A percentile compares a stretch with the other conserved stretches of the same genome.
phyloP scores from a whole-genome alignment of 352 stramenopile genomes.

The Halophytophthora polymorphica region DNA sequence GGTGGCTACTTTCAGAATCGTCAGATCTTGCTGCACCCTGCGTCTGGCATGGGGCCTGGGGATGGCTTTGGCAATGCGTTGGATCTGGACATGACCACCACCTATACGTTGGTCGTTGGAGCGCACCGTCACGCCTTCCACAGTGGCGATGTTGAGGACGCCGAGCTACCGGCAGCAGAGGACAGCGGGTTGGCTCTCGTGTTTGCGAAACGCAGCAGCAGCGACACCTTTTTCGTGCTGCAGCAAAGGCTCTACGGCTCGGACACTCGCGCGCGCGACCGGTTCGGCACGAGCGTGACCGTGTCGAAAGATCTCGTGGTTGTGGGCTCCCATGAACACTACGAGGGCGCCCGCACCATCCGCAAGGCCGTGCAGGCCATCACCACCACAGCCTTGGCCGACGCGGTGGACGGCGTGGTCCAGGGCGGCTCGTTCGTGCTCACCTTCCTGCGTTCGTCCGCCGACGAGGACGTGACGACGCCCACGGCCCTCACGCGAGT shows the following conservation, averaged over 20 bases:
- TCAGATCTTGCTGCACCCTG: constrained; percentile 54
- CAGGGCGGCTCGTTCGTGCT: constrained; percentile 49
- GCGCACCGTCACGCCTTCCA: constrained; percentile 41
- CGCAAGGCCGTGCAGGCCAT: constrained; percentile 72
- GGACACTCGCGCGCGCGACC: constrained; percentile 56
- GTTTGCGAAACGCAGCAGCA: constrained; percentile 40
- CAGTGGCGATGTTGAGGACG: constrained; percentile 17
- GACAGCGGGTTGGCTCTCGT: constrained; percentile 56
- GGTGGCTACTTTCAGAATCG: constrained; percentile 58
- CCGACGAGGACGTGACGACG: constrained; percentile 10
- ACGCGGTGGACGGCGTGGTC: constrained; percentile 11
- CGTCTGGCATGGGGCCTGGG: constrained; percentile 40
- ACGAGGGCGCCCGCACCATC: constrained; percentile 51
- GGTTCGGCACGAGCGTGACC: constrained; percentile 69
- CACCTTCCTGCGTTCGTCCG: constrained; percentile 32
- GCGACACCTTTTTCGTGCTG: constrained; percentile 67
- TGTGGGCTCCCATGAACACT: constrained; percentile 64
- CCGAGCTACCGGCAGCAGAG: constrained; percentile 1
- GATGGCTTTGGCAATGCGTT: constrained; percentile 72
- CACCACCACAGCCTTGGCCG: constrained; percentile 30
- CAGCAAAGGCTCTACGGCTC: constrained; percentile 70
- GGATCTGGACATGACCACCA: constrained; percentile 68
- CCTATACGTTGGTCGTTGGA: constrained; percentile 66
- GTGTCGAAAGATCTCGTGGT: constrained; percentile 70
- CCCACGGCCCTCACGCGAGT: constrained; percentile 21